These are phyloP conservation scores for Eucalyptus guilfoylei DNA, from an alignment of 345 rosid genomes.

Conservation along the genomic window DNA sequence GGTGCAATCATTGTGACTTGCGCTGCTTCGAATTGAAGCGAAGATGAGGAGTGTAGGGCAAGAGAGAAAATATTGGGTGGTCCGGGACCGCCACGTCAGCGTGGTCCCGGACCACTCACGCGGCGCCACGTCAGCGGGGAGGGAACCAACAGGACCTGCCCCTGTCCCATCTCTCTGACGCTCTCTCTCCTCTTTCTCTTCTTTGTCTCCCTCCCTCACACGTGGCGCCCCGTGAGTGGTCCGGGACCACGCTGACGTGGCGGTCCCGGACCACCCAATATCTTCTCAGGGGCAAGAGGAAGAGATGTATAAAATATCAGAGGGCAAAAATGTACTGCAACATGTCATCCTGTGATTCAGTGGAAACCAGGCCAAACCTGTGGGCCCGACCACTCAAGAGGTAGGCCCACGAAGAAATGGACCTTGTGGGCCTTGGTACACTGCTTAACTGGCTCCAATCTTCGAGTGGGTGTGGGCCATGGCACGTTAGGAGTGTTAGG, in stretches of 20 bases:
- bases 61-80: no score
- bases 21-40: neutral
- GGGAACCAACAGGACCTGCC: no score
- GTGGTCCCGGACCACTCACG: no score
- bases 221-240: no score
- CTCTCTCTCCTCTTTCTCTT: no score
- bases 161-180: no score
- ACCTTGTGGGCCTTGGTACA: neutral
- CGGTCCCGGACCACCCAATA: no score
- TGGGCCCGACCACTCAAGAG: neutral
- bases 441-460: neutral
- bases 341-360: neutral
- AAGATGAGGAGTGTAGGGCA: neutral
- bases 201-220: no score
- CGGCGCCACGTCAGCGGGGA: no score
- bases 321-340: neutral
- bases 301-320: neutral
- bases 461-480: neutral
- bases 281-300: neutral
- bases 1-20: neutral
- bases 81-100: no score
- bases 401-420: neutral
- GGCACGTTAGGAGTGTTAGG: neutral
- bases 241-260: no score
- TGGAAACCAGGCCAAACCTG: neutral